Percentiles rank a stretch among this genome's conserved stretches.
phyloP scores from a whole-genome alignment of 305 asterid genomes.

The Fraxinus paxiana region DNA sequence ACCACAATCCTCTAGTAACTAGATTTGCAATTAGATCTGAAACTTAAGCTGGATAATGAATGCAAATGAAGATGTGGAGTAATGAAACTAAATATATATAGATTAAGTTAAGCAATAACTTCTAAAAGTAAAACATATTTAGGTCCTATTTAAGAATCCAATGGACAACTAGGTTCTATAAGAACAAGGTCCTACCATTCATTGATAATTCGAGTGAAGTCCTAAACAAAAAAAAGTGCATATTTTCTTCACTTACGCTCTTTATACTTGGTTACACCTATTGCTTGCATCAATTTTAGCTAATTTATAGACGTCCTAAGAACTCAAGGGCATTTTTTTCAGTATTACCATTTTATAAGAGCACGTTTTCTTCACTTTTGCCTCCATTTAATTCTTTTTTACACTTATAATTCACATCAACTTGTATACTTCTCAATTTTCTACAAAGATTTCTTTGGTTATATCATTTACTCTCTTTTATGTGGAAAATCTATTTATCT shows the following conservation, averaged over 20 bases:
- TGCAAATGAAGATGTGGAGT: background rate
- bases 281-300: background rate
- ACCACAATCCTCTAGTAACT: background rate
- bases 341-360: background rate
- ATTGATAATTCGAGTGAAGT: background rate
- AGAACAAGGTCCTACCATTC: background rate
- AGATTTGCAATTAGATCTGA: background rate
- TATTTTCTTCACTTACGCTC: background rate
- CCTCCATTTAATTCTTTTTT: background rate
- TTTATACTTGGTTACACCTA: background rate
- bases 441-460: background rate
- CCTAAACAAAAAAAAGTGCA: background rate
- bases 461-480: background rate
- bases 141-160: background rate
- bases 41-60: background rate
- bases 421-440: background rate
- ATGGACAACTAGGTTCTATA: background rate
- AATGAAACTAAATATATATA: background rate
- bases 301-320: background rate
- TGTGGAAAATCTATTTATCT: background rate
- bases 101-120: background rate
- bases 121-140: background rate
- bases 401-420: background rate
- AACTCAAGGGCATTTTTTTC: background rate
- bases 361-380: background rate